Conservation (phyloP, 495 filamentous ascomycete species). For the Penicillium goetzii region DNA sequence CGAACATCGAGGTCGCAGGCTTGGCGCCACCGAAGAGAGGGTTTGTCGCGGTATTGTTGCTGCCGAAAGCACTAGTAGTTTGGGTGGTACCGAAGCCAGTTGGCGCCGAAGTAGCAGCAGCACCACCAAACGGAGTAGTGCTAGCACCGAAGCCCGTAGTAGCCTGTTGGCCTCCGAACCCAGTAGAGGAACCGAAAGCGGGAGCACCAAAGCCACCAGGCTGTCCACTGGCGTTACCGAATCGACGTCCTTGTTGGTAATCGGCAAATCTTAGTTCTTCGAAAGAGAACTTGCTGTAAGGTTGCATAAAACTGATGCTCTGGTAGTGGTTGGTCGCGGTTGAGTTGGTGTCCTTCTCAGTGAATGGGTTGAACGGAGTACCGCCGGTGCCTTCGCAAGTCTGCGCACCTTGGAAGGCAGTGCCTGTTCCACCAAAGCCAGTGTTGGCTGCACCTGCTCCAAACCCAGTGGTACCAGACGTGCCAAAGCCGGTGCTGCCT, state of each 20-base stretch:
- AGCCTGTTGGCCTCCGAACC: conserved; percentile 47
- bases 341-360: conserved; percentile 76
- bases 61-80: conserved; percentile 61
- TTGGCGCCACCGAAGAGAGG: conserved; percentile 46
- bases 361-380: conserved; percentile 70
- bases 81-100: conserved; percentile 53
- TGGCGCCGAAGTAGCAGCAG: conserved; percentile 45
- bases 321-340: conserved; percentile 75
- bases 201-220: conserved; percentile 78
- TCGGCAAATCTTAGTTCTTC: conserved; percentile 90
- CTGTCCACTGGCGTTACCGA: conserved; percentile 78
- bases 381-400: conserved; percentile 71
- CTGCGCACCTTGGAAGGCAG: conserved; percentile 51
- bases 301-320: conserved; percentile 81
- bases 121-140: conserved; percentile 58
- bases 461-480: conserved; percentile 32
- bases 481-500: conserved; percentile 35
- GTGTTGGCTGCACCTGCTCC: conserved; percentile 36
- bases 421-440: conserved; percentile 50
- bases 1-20: conserved; percentile 47
- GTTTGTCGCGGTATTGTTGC: conserved; percentile 37
- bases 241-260: conserved; percentile 83
- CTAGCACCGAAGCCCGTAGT: conserved; percentile 56
- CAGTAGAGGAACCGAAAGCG: conserved; percentile 41
- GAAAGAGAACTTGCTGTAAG: conserved; percentile 85